Evolutionary conservation across 306 rosid genomes (phyloP), one percentile per base, ranked within the genome.

Genomic region (Rubus idaeus): DNA sequence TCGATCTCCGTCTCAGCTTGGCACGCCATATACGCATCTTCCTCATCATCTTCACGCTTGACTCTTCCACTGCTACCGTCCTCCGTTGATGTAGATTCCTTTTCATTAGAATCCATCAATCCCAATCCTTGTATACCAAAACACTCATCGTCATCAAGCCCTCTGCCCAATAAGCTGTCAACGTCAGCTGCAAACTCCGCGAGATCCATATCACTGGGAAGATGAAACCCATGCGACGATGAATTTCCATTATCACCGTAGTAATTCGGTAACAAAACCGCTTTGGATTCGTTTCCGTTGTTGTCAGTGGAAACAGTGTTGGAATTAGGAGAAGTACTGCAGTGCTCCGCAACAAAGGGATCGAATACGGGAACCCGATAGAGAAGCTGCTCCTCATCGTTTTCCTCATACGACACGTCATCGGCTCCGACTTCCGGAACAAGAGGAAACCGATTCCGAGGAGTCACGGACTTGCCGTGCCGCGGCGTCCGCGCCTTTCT

Each of bases 161-260:
- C 93, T 51, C 81, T 85, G 0, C 99, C 97, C 81, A 96, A 72
- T 40, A 96, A 80, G 69, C 91, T 92, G 80, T 96, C 99, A 10
- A 96, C 99, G 49, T 96, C 97, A 5, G 97, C 99, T 0, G 99
- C 93, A 61, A 95, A 95, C 71, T 92, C 91, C 4, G 84, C 96
- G 6, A 90, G 87, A 30, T 96, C 98, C 82, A 76, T 82, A 42
- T 91, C 97, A 0, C 89, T 84, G 10, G 92, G 91, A 74, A 85
- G 77, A 18, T 26, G 75, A 79, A 89, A 75, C 49, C 86, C 92
- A 16, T 80, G 86, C 73, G 84, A 44, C 8, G 71, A 67, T 6
- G 76, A 35, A 45, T 81, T 52, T 82, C 92, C 76, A 65, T 40
- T 65, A 52, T 83, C 63, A 47, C 23, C 57, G 53, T n/a, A 37